phyloP scores from a whole-genome alignment of 73 alveolate species.

The Urostyla sp. region DNA sequence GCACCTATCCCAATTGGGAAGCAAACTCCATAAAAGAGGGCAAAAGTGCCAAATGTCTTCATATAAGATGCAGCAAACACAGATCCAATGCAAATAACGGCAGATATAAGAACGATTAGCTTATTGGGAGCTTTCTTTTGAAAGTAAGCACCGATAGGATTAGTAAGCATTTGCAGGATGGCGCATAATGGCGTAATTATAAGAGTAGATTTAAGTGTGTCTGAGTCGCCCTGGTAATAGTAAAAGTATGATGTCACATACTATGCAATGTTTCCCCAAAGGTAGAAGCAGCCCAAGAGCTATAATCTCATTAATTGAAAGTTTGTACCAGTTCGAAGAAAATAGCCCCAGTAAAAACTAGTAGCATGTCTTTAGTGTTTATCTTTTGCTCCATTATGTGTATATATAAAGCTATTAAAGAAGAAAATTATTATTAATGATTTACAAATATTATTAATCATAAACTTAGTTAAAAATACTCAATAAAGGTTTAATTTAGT shows the following conservation, averaged over 20 bases:
- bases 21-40: slow-evolving; percentile 43
- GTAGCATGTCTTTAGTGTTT: neutral
- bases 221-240: neutral
- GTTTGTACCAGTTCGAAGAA: slow-evolving; percentile 4
- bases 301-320: neutral
- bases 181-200: slow-evolving; percentile 42
- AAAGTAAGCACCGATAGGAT: slow-evolving; percentile 62
- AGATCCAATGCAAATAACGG: slow-evolving; percentile 36
- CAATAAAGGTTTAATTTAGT: slow-evolving; percentile 96
- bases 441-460: neutral
- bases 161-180: slow-evolving; percentile 41
- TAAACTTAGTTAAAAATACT: neutral
- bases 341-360: slow-evolving; percentile 7
- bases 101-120: slow-evolving; percentile 46
- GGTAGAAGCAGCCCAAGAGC: slow-evolving; percentile 60
- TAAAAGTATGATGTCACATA: slow-evolving; percentile 50
- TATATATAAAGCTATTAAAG: neutral
- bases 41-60: slow-evolving; percentile 14
- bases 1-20: slow-evolving; percentile 60
- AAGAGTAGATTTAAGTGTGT: neutral
- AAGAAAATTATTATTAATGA: neutral
- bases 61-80: slow-evolving; percentile 41
- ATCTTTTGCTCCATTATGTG: neutral
- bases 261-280: slow-evolving; percentile 74
- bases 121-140: slow-evolving; percentile 19